Evolutionary conservation across 2,329 filamentous ascomycete species (phyloP).

Genomic region (Plenodomus lindquistii): DNA sequence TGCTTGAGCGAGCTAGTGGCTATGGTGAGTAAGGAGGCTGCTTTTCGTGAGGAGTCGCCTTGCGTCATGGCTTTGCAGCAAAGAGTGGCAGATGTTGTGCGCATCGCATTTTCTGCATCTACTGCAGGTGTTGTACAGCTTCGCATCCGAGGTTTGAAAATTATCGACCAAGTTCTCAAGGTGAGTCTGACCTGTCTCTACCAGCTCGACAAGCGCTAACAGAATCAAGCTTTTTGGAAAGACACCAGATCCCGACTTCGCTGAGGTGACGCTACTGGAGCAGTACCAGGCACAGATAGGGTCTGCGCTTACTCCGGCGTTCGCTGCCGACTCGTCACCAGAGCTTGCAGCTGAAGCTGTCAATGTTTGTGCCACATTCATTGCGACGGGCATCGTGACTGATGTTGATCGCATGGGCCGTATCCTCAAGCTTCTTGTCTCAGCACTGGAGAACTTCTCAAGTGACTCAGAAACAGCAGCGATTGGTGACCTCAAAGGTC

Average conservation of each 20-base stretch:
- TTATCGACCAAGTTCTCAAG: constrained; percentile 89
- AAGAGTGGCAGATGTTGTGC: constrained; percentile 87
- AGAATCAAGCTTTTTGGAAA: constrained; percentile 77
- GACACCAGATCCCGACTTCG: constrained; percentile 92
- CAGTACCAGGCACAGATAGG: constrained; percentile 99
- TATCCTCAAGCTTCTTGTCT: constrained; percentile 90
- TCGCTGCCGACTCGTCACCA: constrained; percentile 92
- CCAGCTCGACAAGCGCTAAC: background rate
- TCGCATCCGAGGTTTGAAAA: constrained; percentile 86
- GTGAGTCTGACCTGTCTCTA: constrained; percentile 31
- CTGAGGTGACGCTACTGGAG: constrained; percentile 94
- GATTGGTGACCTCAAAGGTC: constrained; percentile 88
- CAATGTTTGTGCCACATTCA: constrained; percentile 97
- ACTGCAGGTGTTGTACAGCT: constrained; percentile 91
- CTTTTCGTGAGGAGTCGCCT: constrained; percentile 75
- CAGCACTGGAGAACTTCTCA: constrained; percentile 89
- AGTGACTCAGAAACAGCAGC: constrained; percentile 72
- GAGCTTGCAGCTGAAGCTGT: constrained; percentile 95
- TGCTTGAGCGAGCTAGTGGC: constrained; percentile 82
- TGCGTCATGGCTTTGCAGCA: constrained; percentile 80
- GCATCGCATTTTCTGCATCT: constrained; percentile 96
- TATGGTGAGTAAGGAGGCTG: constrained; percentile 76
- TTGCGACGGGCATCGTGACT: constrained; percentile 94
- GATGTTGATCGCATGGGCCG: constrained; percentile 98
- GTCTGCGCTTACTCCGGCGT: constrained; percentile 92